Conservation (phyloP, 2,329 filamentous ascomycete species). For the Fusarium vanettenii region DNA sequence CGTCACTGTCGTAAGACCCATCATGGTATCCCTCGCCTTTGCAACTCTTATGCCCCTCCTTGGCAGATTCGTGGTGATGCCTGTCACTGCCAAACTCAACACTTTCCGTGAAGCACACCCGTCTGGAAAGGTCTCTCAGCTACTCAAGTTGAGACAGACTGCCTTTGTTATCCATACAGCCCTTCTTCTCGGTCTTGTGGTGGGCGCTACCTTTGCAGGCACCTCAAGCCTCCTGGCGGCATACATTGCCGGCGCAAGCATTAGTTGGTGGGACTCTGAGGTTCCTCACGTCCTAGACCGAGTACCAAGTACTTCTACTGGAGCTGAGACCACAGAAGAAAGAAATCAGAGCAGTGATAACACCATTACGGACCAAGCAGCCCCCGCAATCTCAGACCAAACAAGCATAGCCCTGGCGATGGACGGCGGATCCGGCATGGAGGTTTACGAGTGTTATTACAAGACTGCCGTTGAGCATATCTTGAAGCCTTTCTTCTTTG, state of each 20-base stretch:
- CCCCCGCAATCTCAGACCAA: not conserved
- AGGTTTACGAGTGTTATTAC: conserved; percentile 47
- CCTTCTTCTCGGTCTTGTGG: conserved; percentile 61
- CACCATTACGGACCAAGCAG: not conserved
- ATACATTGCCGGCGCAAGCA: conserved; percentile 69
- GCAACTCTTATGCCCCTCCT: conserved; percentile 58
- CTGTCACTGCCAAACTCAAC: conserved; percentile 53
- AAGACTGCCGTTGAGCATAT: conserved; percentile 57
- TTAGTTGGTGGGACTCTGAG: conserved; percentile 69
- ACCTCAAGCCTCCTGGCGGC: conserved; percentile 72
- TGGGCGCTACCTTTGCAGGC: conserved; percentile 67
- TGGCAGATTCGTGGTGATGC: conserved; percentile 59
- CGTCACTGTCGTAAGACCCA: conserved; percentile 55
- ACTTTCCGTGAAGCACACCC: conserved; percentile 40
- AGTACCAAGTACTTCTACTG: not conserved
- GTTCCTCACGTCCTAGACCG: conserved; percentile 36
- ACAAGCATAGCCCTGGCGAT: not conserved
- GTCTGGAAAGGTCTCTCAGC: conserved; percentile 28
- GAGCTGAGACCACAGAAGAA: not conserved
- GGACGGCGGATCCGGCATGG: conserved; percentile 12
- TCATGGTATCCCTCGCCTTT: conserved; percentile 64
- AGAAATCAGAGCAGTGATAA: not conserved
- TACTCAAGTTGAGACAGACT: conserved; percentile 47
- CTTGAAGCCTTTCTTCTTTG: conserved; percentile 80
- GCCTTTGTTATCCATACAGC: conserved; percentile 60